A percentile compares a stretch with the other conserved stretches of the same genome.
Evolutionary conservation across 2,329 filamentous ascomycete species (phyloP).

Genomic region (Paraphaeosphaeria minitans): DNA sequence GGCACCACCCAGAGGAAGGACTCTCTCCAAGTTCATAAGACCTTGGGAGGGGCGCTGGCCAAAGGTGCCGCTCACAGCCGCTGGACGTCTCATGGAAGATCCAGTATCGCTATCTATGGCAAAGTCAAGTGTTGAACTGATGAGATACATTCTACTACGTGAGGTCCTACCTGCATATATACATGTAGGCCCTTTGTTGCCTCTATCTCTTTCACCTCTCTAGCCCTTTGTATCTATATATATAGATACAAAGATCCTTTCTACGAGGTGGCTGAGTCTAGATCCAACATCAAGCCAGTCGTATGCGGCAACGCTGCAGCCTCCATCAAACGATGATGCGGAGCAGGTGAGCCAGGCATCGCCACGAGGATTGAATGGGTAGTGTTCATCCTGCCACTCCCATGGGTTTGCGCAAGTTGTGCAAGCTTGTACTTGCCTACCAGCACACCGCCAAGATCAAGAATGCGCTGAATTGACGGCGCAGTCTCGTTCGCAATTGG

Average conservation of each 20-base stretch:
- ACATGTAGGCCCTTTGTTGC: too few species aligned
- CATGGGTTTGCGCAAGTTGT: constrained; percentile 50
- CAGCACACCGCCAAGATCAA: constrained; percentile 46
- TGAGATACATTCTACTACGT: too few species aligned
- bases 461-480: constrained; percentile 30
- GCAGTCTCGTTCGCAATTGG: constrained; percentile 25
- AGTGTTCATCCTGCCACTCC: constrained; percentile 40
- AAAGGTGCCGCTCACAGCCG: constrained; percentile 51
- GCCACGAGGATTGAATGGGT: constrained; percentile 52
- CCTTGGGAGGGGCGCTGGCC: constrained; percentile 40
- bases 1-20: constrained; percentile 29
- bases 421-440: constrained; percentile 60
- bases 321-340: constrained; percentile 44
- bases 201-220: too few species aligned
- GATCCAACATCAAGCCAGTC: too few species aligned
- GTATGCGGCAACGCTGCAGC: constrained; percentile 49
- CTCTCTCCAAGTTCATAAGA: constrained; percentile 30
- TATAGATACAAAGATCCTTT: too few species aligned
- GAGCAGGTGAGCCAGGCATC: constrained; percentile 34
- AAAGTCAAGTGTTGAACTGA: too few species aligned
- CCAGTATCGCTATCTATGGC: constrained; percentile 55
- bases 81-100: constrained; percentile 55
- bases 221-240: too few species aligned
- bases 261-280: too few species aligned
- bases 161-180: too few species aligned